Evolutionary conservation across 108 stramenopile species (phyloP), one percentile per base, ranked within the genome.

Genomic region (Schizochytrium sp.): DNA sequence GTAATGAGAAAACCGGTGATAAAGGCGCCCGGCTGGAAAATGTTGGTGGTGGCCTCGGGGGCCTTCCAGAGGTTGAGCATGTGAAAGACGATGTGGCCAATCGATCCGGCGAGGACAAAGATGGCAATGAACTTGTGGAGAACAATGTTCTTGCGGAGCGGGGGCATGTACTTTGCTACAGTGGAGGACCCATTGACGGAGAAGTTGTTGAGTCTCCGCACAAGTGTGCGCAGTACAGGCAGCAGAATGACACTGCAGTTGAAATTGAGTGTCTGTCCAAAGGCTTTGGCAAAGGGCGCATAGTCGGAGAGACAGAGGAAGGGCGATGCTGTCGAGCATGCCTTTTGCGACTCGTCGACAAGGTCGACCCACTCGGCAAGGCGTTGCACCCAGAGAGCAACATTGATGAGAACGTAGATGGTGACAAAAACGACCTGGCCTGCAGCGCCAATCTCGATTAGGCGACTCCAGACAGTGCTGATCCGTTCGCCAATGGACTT

Each of bases 101-200:
- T 5, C 5, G 91, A 60, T 28, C 87, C 87, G 29, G 60, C 41
- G 83, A 88, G 47, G 44, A 93, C 60, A 8, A 63, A 41, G 83
- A 18, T 21, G 53, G 92, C 92, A 29, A 91, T 88, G 60, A 91
- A 34, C 83, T 91, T 93, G 90, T 93, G 92, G 51, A 93, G 90
- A 43, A 88, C 88, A 51, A 93, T 60, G 88, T 93, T 91, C 69
- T 91, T 91, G 55, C 59, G 25, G 21, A 93, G 72, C 6, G 92
- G 92, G 18, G 91, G 44, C 72, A 88, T 55, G 28, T 69, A 69
- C 41, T 53, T 21, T 10, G 92, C 89, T 19, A 93, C 1, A 5
- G 92, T 23, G 19, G 45, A 53, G 45, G 45, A n/a, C 6, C 48
- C 48, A 25, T 21, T 53, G n/a, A 83, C 76, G 25, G n/a, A n/a